Evolutionary conservation across 192 early-diverging fungal species (phyloP).

Genomic region (Backusella macrospora): DNA sequence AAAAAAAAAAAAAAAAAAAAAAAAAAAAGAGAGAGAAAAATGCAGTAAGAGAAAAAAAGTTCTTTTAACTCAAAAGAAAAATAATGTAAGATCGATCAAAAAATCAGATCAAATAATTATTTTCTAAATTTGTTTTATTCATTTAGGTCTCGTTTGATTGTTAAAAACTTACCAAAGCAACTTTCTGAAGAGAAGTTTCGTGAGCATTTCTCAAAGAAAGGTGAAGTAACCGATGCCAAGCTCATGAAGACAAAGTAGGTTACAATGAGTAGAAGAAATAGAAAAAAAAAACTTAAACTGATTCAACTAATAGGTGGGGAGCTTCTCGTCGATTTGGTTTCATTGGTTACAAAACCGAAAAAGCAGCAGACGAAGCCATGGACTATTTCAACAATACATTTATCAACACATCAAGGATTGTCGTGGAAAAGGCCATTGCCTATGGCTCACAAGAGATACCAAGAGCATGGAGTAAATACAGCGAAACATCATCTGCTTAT

Average conservation of each 20-base stretch:
- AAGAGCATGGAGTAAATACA: conserved; percentile 90
- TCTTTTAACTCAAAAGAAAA: neutral
- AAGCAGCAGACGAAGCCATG: conserved; percentile 81
- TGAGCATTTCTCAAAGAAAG: conserved; percentile 82
- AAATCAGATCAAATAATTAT: neutral
- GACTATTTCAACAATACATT: conserved; percentile 90
- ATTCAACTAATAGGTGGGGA: conserved; percentile 60
- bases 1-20: too few species aligned
- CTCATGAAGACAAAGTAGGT: conserved; percentile 82
- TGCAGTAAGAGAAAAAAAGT: conserved; percentile 6
- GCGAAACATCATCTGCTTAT: conserved; percentile 82
- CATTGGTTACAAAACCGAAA: conserved; percentile 87
- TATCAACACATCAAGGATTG: conserved; percentile 88
- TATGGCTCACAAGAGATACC: conserved; percentile 82
- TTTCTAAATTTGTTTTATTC: neutral
- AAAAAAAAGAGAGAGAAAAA: too few species aligned
- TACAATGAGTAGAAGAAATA: too few species aligned
- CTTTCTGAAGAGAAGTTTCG: conserved; percentile 81
- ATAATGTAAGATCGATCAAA: conserved; percentile 6
- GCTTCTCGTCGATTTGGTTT: conserved; percentile 88
- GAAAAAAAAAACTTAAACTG: conserved; percentile 7
- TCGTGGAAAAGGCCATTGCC: conserved; percentile 86
- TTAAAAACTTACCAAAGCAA: conserved; percentile 96
- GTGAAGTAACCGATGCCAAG: conserved; percentile 92
- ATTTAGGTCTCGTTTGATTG: conserved; percentile 74